Evolutionary conservation across 2,329 filamentous ascomycete species (phyloP), one percentile per base, ranked within the genome.

Genomic region (Tothia fuscella): DNA sequence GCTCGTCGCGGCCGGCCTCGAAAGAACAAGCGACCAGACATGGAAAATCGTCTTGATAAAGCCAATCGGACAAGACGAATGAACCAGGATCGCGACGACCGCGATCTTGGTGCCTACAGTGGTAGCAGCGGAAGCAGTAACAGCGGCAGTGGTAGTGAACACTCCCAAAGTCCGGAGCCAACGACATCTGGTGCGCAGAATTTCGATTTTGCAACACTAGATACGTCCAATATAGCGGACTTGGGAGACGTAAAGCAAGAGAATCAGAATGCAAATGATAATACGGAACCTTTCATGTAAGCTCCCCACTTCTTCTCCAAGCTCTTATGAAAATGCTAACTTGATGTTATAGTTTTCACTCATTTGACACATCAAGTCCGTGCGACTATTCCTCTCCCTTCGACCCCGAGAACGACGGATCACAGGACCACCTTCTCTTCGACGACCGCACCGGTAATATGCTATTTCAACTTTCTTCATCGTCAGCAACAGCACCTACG

Each of bases 11-110:
- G 78, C 37, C 65, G 76, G 32, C 76, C 76, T 19, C 42, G 42
- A 16, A 74, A 73, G 62, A 80, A 80, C 60, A 65, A 70, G 44
- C 63, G 74, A 22, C 75, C 74, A 6, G 73, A 76, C 43, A 65
- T 73, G 57, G 74, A 76, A 29, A 64, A 72, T 32, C 65, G 74
- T 41, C 59, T 70, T 19, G 66, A 71, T 12, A 80, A 80, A 51
- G 69, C 74, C 26, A 64, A 57, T 40, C 65, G 66, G 50, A 72
- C 73, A 31, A 65, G 74, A 31, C 53, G 65, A 49, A 61, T 59
- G 45, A 54, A 56, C 14, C 19, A 21, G 9, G 31, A 12, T 9
- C 20, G 29, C 13, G 41, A 31, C 13, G 4, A 37, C 25, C 37
- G 33, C 13, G n/a, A n/a, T 10, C 4, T 24, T 17, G 16, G 28